These are phyloP conservation scores for Eutrema salsugineum DNA, from an alignment of 441 rosid genomes.

Conservation along the genomic window DNA sequence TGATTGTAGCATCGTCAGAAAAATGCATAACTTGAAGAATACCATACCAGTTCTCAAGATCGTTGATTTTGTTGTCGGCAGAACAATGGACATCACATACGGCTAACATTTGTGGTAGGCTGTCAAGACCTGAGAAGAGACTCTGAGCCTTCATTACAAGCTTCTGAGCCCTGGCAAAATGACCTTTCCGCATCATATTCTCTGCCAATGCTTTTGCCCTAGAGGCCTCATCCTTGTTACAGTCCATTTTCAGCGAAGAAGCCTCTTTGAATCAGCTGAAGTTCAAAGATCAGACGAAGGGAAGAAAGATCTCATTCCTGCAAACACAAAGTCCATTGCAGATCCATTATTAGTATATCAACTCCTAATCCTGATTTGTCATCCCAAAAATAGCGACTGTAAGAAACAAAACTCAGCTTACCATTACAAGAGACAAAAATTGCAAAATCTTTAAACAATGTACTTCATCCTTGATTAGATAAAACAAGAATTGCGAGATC, in stretches of 20 bases:
- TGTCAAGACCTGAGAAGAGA: slow-evolving; percentile 51
- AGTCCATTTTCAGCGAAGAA: slow-evolving; percentile 38
- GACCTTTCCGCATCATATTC: slow-evolving; percentile 36
- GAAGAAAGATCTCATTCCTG: slow-evolving; percentile 5
- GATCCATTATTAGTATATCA: not conserved
- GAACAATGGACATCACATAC: slow-evolving; percentile 58
- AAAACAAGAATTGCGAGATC: not conserved
- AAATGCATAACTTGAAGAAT: slow-evolving; percentile 51
- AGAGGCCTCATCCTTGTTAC: slow-evolving; percentile 62
- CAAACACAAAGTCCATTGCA: slow-evolving; percentile 3
- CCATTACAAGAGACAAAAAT: not conserved
- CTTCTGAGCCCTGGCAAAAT: slow-evolving; percentile 44
- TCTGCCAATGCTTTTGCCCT: slow-evolving; percentile 49
- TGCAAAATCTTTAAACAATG: not conserved
- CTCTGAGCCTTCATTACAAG: slow-evolving; percentile 48
- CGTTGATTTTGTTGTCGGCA: slow-evolving; percentile 36
- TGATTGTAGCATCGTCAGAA: slow-evolving; percentile 49
- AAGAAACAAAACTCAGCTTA: not conserved
- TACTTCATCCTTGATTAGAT: not conserved
- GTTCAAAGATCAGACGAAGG: not conserved
- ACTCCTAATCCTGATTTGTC: not conserved
- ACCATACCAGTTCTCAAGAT: slow-evolving; percentile 59
- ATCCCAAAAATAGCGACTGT: not conserved
- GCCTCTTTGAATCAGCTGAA: not conserved
- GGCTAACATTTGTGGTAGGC: slow-evolving; percentile 43